Conservation (phyloP, 768 basidiomycete species). For the Lactarius akahatsu region DNA sequence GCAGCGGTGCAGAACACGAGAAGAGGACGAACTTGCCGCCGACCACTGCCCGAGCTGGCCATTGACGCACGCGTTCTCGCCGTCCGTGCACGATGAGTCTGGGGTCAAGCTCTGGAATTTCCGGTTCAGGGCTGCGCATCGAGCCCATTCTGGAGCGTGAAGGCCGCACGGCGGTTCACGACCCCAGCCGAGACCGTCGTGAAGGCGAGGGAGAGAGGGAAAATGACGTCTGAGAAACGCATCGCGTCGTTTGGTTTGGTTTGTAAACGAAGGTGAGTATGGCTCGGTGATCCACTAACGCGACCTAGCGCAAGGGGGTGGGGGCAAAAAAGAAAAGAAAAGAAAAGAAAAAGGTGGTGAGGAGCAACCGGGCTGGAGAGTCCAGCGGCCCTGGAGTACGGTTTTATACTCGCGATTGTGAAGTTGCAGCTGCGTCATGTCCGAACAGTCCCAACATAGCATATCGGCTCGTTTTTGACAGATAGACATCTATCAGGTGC, state of each 20-base stretch:
- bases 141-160: constrained; percentile 30
- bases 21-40: constrained; percentile 26
- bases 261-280: not conserved
- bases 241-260: not conserved
- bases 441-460: too few relatives aligned
- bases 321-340: not conserved
- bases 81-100: constrained; percentile 38
- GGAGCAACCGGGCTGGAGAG: constrained; percentile 14
- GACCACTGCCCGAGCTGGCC: constrained; percentile 31
- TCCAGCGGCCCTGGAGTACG: too few relatives aligned
- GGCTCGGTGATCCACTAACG: not conserved
- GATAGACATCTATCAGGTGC: not conserved
- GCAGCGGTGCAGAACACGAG: constrained; percentile 21
- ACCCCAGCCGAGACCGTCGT: constrained; percentile 19
- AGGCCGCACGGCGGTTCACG: constrained; percentile 28
- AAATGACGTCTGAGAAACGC: constrained; percentile 16
- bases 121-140: constrained; percentile 33
- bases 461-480: not conserved
- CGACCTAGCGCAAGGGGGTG: constrained; percentile 20
- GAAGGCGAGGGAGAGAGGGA: constrained; percentile 8
- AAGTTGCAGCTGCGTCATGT: not conserved
- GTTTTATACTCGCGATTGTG: not conserved
- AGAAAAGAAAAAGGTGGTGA: not conserved
- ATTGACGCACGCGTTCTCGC: constrained; percentile 31
- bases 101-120: constrained; percentile 29